Evolutionary conservation across 768 basidiomycete species (phyloP), one percentile per base, ranked within the genome.

Genomic region (Tylopilus subfusipes): DNA sequence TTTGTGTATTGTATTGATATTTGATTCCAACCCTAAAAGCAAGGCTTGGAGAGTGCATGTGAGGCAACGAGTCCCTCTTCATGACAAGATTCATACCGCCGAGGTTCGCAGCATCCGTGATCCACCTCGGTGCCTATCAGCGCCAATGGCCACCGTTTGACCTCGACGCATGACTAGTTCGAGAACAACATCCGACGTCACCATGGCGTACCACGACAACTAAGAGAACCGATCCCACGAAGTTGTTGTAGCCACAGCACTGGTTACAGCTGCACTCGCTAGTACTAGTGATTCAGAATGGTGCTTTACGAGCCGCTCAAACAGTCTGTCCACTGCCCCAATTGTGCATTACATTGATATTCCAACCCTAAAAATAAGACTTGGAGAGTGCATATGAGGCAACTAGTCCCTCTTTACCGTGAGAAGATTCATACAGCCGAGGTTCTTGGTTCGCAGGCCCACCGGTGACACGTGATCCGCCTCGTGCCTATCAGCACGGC

Each of bases 151-250:
- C 27, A 10, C 18, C 14, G 21, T 4, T 3, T 42, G 24, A 40
- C 14, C 19, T 11, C 24, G n/a, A n/a, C n/a, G n/a, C n/a, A n/a
- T n/a, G n/a, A n/a, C n/a, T n/a, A 52, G 12, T 29, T 53, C 48
- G 1, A 53, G 50, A n/a, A 42, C 46, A 44, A 21, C 33, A 12
- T 22, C 27, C 13, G 27, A n/a, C n/a, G 33, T 39, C 24, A 19
- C 3, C 63, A 67, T 69, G 18, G 36, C 42, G 53, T 10, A 31
- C 38, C 27, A 39, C 19, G 29, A 38, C 6, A 50, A n/a, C 29
- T 30, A 21, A 33, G 18, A 22, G 38, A 8, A 49, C n/a, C 21
- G 19, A 18, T 40, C 27, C 38, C 24, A 48, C 48, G 18, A 48
- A 12, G 21, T 21, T 18, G 18, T 13, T n/a, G n/a, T n/a, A n/a